Conservation (phyloP, 108 stramenopile species). For the Aureococcus anophagefferens region DNA sequence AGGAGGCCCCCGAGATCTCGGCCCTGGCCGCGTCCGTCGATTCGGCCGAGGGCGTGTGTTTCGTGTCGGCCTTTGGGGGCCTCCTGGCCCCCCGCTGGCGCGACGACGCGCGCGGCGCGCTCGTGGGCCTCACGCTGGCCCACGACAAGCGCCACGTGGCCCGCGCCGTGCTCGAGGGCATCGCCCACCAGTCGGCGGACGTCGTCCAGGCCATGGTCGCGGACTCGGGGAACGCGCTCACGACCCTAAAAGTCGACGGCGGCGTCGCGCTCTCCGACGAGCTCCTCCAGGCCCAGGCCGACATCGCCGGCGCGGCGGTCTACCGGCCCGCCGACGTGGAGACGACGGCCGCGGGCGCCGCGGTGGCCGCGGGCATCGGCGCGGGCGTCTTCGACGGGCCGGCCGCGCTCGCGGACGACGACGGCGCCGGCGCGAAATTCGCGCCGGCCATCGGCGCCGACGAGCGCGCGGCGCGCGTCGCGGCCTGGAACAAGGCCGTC, state of each 20-base stretch:
- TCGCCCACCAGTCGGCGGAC: constrained; percentile 78
- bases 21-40: constrained; percentile 51
- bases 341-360: constrained; percentile 91
- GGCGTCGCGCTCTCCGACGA: constrained; percentile 78
- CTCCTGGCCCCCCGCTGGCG: constrained; percentile 94
- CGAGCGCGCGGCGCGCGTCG: constrained; percentile 50
- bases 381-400: constrained; percentile 77
- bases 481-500: constrained; percentile 84
- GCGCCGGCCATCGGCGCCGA: constrained; percentile 52
- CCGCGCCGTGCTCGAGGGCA: constrained; percentile 86
- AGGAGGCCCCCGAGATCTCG: constrained; percentile 71
- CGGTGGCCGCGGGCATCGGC: constrained; percentile 89
- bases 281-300: constrained; percentile 93
- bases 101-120: constrained; percentile 77
- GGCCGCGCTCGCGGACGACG: constrained; percentile 63
- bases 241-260: constrained; percentile 81
- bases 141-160: constrained; percentile 77
- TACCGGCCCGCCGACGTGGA: constrained; percentile 60
- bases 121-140: constrained; percentile 83
- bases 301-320: constrained; percentile 75
- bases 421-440: constrained; percentile 60
- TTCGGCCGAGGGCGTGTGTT: constrained; percentile 78
- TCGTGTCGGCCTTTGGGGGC: constrained; percentile 93
- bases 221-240: constrained; percentile 48
- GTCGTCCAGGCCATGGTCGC: constrained; percentile 78